These are phyloP conservation scores for Leishmania tarentolae DNA, from an alignment of 208 protist species.

Conservation along the genomic window DNA sequence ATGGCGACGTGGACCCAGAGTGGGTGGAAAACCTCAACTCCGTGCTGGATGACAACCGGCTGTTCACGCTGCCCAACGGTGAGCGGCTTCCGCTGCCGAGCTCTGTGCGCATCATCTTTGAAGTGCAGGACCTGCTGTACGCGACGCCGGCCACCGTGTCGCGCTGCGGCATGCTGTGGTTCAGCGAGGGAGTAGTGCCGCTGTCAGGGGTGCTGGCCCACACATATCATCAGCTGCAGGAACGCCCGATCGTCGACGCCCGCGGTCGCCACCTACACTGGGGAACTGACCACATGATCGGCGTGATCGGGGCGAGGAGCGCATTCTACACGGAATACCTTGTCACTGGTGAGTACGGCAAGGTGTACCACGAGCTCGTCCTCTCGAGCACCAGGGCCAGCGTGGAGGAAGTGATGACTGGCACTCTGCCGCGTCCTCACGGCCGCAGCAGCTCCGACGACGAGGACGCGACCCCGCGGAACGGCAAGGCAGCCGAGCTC, in stretches of 20 bases:
- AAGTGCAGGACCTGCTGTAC: conserved; percentile 97
- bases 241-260: conserved; percentile 51
- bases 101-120: conserved; percentile 98
- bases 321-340: conserved; percentile 24
- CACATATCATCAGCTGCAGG: conserved; percentile 46
- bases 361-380: conserved; percentile 54
- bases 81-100: conserved; percentile 97
- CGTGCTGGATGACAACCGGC: conserved; percentile 99
- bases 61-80: conserved; percentile 99
- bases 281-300: conserved; percentile 49
- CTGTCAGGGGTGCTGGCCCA: conserved; percentile 74
- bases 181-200: conserved; percentile 95
- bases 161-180: conserved; percentile 99
- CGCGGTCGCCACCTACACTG: conserved; percentile 57
- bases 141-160: conserved; percentile 98
- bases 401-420: conserved; percentile 8
- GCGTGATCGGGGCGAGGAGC: conserved; percentile 18
- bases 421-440: conserved; percentile 11
- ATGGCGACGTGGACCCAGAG: conserved; percentile 99
- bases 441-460: background rate
- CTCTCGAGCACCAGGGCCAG: conserved; percentile 28
- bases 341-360: conserved; percentile 47
- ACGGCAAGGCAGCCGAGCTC: conserved; percentile 5
- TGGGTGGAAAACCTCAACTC: conserved; percentile 99
- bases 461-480: conserved; percentile 9